Conservation (phyloP, 345 rosid species). For the Citrus maxima region DNA sequence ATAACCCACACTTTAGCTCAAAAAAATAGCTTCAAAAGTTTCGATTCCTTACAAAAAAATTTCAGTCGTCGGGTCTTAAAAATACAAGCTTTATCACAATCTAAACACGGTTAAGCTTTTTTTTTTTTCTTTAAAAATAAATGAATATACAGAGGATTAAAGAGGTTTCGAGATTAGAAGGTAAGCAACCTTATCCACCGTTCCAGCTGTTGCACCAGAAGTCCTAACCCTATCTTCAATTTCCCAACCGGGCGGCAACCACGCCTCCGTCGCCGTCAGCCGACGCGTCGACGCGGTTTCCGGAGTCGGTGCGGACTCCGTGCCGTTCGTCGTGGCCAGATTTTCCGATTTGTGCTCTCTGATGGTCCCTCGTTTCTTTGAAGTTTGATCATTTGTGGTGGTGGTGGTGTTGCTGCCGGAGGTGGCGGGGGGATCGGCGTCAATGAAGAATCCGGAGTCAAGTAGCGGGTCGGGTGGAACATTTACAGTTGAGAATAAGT, state of each 20-base stretch:
- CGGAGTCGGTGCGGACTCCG: conserved; percentile 6
- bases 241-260: conserved; percentile 76
- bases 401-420: neutral
- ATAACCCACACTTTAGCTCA: neutral
- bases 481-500: conserved; percentile 15
- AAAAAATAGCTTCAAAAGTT: neutral
- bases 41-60: neutral
- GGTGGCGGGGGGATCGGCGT: conserved; percentile 11
- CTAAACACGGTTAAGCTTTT: neutral
- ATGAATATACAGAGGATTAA: neutral
- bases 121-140: neutral
- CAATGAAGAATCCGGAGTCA: conserved; percentile 38
- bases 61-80: neutral
- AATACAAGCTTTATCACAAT: neutral
- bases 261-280: conserved; percentile 23
- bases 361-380: neutral
- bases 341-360: conserved; percentile 2
- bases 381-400: conserved; percentile 19
- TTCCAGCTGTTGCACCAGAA: conserved; percentile 78
- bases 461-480: conserved; percentile 44
- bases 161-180: conserved; percentile 1
- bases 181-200: conserved; percentile 56
- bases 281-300: conserved; percentile 24
- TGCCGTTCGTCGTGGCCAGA: conserved; percentile 17
- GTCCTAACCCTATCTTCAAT: conserved; percentile 69